Evolutionary conservation across 108 stramenopile species (phyloP).

Genomic region (Cyclotella sp.): DNA sequence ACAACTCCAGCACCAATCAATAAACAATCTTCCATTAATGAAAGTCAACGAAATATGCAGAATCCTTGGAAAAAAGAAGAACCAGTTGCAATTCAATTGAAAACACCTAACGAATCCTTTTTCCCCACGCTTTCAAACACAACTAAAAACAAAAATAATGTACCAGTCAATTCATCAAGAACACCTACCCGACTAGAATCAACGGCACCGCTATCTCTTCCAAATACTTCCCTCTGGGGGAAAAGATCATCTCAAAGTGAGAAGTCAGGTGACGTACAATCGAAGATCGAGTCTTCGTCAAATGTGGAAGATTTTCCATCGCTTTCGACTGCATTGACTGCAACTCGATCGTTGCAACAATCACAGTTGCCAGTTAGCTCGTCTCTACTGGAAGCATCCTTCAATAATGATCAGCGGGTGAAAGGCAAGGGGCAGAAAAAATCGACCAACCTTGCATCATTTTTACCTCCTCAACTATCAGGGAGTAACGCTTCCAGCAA

Average conservation of each 20-base stretch:
- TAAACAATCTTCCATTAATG: background rate
- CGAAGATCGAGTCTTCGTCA: background rate
- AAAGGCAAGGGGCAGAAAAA: conserved; percentile 27
- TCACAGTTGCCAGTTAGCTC: background rate
- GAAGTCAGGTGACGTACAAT: background rate
- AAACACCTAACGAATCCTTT: background rate
- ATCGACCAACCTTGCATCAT: conserved; percentile 17
- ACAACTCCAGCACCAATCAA: background rate
- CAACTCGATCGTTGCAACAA: conserved; percentile 7
- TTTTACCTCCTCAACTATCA: conserved; percentile 17
- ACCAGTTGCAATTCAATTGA: background rate
- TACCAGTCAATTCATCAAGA: background rate
- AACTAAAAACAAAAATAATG: background rate
- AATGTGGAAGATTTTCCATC: conserved; percentile 8
- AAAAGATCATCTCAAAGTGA: conserved; percentile 2
- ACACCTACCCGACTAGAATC: background rate
- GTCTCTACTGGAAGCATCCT: background rate
- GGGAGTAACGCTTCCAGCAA: background rate
- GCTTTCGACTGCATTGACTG: background rate
- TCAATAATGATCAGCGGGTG: background rate
- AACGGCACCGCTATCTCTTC: conserved; percentile 12
- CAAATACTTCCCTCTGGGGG: conserved; percentile 9
- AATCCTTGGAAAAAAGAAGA: background rate
- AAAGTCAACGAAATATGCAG: background rate
- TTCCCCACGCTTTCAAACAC: background rate